Percentiles rank a stretch among this genome's conserved stretches.
These are phyloP conservation scores for Cupressus sempervirens DNA, from an alignment of 75 land plant species.

Conservation along the genomic window DNA sequence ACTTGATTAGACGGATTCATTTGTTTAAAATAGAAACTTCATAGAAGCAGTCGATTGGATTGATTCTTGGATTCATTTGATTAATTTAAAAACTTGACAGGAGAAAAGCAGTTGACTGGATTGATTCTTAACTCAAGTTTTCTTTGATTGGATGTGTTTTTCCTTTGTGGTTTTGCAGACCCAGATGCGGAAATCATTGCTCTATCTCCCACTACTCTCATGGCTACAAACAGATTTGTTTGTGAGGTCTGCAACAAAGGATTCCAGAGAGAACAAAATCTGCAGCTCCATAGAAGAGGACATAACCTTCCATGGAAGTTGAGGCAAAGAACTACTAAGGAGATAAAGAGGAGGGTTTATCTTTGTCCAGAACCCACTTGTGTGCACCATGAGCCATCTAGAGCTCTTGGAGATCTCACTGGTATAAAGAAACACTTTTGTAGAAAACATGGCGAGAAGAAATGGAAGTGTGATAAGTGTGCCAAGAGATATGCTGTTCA, in stretches of 20 bases:
- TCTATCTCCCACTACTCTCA: constrained; percentile 78
- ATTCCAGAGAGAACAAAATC: constrained; percentile 79
- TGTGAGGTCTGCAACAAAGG: constrained; percentile 86
- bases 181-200: constrained; percentile 94
- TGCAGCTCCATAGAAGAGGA: constrained; percentile 83
- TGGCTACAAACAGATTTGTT: constrained; percentile 89
- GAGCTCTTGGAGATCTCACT: constrained; percentile 78
- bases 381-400: constrained; percentile 75
- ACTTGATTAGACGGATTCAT: neutral
- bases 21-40: too few relatives aligned
- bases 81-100: too few relatives aligned
- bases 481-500: constrained; percentile 74
- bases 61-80: neutral
- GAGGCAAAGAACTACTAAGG: constrained; percentile 67
- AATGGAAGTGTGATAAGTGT: constrained; percentile 86
- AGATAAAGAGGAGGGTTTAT: constrained; percentile 61
- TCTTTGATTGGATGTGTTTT: neutral
- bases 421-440: constrained; percentile 80
- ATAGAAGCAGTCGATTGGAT: too few relatives aligned
- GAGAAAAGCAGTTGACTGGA: neutral
- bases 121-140: constrained; percentile 1
- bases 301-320: constrained; percentile 90
- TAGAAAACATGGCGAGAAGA: constrained; percentile 77
- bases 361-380: constrained; percentile 79
- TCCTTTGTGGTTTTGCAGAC: constrained; percentile 35